Conservation (phyloP, 2,329 filamentous ascomycete species). For the Botryotinia calthae region DNA sequence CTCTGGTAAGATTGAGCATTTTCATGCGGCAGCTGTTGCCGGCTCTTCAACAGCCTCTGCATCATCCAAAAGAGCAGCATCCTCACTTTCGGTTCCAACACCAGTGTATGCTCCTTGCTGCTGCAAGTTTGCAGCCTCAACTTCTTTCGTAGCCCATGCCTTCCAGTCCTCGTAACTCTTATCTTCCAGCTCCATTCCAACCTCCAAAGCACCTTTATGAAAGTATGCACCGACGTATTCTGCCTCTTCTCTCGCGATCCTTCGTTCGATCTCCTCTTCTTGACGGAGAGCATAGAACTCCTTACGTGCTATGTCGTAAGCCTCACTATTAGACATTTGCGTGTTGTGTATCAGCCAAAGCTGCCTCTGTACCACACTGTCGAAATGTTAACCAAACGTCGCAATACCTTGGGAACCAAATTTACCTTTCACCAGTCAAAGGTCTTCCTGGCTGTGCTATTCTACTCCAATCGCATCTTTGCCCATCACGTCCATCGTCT, state of each 20-base stretch:
- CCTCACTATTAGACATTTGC: constrained; percentile 58
- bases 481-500: constrained; percentile 76
- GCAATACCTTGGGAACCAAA: neutral
- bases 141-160: constrained; percentile 62
- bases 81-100: constrained; percentile 43
- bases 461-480: constrained; percentile 75
- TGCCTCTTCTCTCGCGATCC: constrained; percentile 86
- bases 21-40: neutral
- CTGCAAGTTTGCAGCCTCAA: constrained; percentile 43
- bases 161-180: constrained; percentile 81
- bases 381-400: constrained; percentile 16
- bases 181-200: constrained; percentile 82
- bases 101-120: constrained; percentile 46
- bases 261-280: constrained; percentile 74
- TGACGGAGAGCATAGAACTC: constrained; percentile 89
- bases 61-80: constrained; percentile 17
- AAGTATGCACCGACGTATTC: constrained; percentile 84
- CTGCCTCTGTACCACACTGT: constrained; percentile 88
- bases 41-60: neutral
- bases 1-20: constrained; percentile 9
- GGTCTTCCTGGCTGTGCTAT: constrained; percentile 71
- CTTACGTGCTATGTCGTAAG: constrained; percentile 82
- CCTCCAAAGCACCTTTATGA: constrained; percentile 69
- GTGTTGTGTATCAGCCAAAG: constrained; percentile 74
- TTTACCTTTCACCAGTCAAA: constrained; percentile 80